These are phyloP conservation scores for Prosopis cineraria DNA, from an alignment of 306 rosid genomes.

Conservation along the genomic window DNA sequence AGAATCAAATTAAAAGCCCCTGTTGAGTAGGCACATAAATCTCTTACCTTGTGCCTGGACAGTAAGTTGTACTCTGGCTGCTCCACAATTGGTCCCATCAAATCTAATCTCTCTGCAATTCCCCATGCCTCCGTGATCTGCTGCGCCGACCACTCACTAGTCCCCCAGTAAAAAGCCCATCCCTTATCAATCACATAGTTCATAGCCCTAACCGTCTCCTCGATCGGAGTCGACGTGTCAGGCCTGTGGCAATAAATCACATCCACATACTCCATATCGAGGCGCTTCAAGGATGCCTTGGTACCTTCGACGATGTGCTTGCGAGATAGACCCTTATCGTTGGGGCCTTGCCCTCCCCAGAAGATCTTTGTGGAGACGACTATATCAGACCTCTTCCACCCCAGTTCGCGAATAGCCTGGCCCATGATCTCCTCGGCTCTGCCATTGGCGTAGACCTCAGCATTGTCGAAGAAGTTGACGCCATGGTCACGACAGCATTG, in stretches of 20 bases:
- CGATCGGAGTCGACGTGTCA: slow-evolving; percentile 78
- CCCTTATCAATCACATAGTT: slow-evolving; percentile 81
- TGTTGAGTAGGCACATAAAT: background rate
- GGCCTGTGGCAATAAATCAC: slow-evolving; percentile 85
- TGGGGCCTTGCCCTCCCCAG: slow-evolving; percentile 97
- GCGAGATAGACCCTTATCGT: slow-evolving; percentile 90
- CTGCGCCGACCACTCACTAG: slow-evolving; percentile 97
- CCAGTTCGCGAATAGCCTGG: slow-evolving; percentile 84
- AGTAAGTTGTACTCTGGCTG: slow-evolving; percentile 94
- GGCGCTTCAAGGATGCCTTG: slow-evolving; percentile 74
- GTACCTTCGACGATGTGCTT: slow-evolving; percentile 93
- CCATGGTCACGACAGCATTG: slow-evolving; percentile 94
- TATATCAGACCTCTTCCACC: slow-evolving; percentile 93
- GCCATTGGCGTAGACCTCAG: slow-evolving; percentile 96
- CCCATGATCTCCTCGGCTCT: slow-evolving; percentile 99
- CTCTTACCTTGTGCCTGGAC: slow-evolving; percentile 76
- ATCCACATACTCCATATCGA: slow-evolving; percentile 89
- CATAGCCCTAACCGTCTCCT: slow-evolving; percentile 96
- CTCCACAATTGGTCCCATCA: slow-evolving; percentile 90
- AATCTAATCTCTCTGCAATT: slow-evolving; percentile 68
- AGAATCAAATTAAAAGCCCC: background rate
- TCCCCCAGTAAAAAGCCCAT: slow-evolving; percentile 98
- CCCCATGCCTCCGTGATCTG: slow-evolving; percentile 99
- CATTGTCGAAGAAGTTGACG: slow-evolving; percentile 99
- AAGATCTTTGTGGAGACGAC: slow-evolving; percentile 97